Percentiles rank a stretch among this genome's conserved stretches.
These are phyloP conservation scores for Viridothelium virens DNA, from an alignment of 495 filamentous ascomycete species.

Conservation along the genomic window DNA sequence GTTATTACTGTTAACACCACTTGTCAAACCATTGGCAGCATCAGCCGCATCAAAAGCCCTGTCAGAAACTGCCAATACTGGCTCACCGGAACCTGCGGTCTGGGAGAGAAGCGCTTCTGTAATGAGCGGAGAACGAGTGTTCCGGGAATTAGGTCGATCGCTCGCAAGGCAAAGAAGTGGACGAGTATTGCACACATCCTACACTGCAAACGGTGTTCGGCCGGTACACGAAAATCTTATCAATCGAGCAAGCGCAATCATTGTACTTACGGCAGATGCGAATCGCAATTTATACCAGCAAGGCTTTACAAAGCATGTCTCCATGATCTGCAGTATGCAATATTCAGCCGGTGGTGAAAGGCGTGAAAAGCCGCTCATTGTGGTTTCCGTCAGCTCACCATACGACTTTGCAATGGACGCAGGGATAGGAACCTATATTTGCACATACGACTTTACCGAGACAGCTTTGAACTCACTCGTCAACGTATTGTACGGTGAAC, in stretches of 20 bases:
- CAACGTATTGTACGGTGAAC: conserved; percentile 70
- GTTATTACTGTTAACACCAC: conserved; percentile 69
- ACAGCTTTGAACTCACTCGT: conserved; percentile 77
- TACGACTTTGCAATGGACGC: conserved; percentile 94
- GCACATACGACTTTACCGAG: conserved; percentile 91
- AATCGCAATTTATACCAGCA: conserved; percentile 85
- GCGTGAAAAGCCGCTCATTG: conserved; percentile 60
- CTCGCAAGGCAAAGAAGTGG: conserved; percentile 73
- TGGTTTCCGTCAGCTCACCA: conserved; percentile 83
- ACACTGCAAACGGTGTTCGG: conserved; percentile 80
- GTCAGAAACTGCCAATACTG: conserved; percentile 39
- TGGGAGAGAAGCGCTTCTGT: conserved; percentile 58
- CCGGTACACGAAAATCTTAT: conserved; percentile 86
- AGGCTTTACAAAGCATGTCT: conserved; percentile 84
- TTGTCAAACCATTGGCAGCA: conserved; percentile 79
- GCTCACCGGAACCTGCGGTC: conserved; percentile 46
- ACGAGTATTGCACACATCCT: conserved; percentile 80
- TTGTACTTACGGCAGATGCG: conserved; percentile 82
- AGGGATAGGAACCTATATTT: conserved; percentile 77
- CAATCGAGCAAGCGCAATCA: conserved; percentile 73
- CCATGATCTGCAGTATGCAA: conserved; percentile 83
- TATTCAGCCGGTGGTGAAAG: conserved; percentile 48
- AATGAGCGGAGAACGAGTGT: conserved; percentile 80
- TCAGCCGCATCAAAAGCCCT: conserved; percentile 58
- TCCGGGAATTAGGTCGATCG: conserved; percentile 72